phyloP scores from a whole-genome alignment of 139 green algal genomes.

The Yamagishiella unicocca region DNA sequence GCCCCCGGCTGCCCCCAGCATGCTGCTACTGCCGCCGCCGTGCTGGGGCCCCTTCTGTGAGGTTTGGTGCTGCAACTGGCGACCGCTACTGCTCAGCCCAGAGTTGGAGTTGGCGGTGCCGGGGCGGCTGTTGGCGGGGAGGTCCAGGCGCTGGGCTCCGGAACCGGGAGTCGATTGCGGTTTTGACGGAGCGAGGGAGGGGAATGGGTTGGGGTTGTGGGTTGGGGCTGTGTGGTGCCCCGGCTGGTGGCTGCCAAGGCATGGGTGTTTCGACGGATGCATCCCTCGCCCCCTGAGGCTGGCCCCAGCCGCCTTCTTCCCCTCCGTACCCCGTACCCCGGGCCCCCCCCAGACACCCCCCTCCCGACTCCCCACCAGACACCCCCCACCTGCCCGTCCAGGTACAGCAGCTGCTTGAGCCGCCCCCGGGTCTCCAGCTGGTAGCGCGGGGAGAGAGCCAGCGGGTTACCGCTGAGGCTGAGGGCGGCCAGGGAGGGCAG shows the following conservation, averaged over 20 bases:
- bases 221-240: too few species aligned
- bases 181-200: too few species aligned
- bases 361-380: neutral
- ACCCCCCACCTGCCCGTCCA: constrained; percentile 36
- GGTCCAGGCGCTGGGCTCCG: neutral
- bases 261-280: too few species aligned
- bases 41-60: neutral
- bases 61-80: neutral
- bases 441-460: constrained; percentile 17
- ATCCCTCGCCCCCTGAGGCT: too few species aligned
- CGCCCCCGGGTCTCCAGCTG: neutral
- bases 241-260: too few species aligned
- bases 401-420: constrained; percentile 28
- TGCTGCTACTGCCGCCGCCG: neutral
- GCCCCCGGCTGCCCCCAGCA: neutral
- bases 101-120: constrained; percentile 33
- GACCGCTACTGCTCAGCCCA: neutral
- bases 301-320: too few species aligned
- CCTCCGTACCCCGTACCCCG: too few species aligned
- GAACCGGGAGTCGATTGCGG: too few species aligned
- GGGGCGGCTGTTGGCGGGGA: constrained; percentile 6
- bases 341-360: too few species aligned
- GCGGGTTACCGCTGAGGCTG: constrained; percentile 21
- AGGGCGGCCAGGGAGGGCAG: constrained; percentile 25
- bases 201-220: too few species aligned